Percentiles rank a stretch among this genome's conserved stretches.
Conservation (phyloP, 768 basidiomycete species). For the Hydnum rufescens region DNA sequence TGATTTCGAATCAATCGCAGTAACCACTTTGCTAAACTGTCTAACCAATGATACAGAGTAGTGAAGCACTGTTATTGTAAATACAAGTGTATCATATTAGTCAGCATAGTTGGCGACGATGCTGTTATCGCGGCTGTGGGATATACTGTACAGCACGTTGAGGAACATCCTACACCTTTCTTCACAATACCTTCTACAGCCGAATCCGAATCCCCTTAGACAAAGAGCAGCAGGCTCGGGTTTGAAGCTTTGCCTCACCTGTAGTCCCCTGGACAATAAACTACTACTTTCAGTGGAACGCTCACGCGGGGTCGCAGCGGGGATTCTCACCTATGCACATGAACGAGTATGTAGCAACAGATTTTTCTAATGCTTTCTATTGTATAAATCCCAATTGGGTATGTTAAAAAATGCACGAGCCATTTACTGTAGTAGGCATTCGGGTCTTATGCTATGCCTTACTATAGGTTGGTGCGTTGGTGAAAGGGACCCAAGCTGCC, state of each 20-base stretch:
- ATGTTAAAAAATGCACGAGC: slow-evolving; percentile 32
- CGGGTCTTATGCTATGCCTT: slow-evolving; percentile 10
- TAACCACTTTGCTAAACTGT: neutral
- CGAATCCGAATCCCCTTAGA: too few species aligned
- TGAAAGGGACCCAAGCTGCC: slow-evolving; percentile 13
- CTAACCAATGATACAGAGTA: too few species aligned
- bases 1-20: neutral
- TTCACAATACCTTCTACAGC: too few species aligned
- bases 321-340: slow-evolving; percentile 33
- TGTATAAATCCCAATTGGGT: slow-evolving; percentile 34
- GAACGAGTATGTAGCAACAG: neutral
- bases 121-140: too few species aligned
- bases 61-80: too few species aligned
- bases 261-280: slow-evolving; percentile 11
- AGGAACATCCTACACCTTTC: too few species aligned
- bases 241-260: slow-evolving; percentile 24
- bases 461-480: slow-evolving; percentile 12
- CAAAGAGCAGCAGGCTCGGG: slow-evolving; percentile 23
- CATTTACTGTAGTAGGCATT: slow-evolving; percentile 20
- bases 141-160: too few species aligned
- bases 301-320: slow-evolving; percentile 24
- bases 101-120: too few species aligned
- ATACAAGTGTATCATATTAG: too few species aligned
- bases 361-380: neutral
- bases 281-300: neutral